These are phyloP conservation scores for Cryptosporidium baileyi DNA, from an alignment of 169 alveolate species.

Conservation along the genomic window DNA sequence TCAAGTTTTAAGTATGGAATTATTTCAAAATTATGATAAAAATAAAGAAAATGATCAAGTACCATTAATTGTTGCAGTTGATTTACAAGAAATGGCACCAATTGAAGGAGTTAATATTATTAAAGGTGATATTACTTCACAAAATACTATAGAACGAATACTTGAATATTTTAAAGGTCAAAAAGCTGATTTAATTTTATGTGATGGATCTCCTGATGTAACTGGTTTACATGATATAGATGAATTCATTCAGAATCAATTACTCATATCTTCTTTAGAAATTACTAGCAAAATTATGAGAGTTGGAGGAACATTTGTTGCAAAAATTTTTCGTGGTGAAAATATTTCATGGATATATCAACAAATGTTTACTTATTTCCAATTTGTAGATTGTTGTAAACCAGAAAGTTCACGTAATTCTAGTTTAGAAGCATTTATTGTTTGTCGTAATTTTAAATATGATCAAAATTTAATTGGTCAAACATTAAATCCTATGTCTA, in stretches of 20 bases:
- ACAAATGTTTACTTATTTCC: constrained; percentile 79
- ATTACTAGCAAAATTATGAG: constrained; percentile 86
- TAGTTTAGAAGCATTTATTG: constrained; percentile 88
- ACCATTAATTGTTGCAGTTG: constrained; percentile 93
- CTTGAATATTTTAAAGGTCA: constrained; percentile 77
- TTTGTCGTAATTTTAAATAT: constrained; percentile 62
- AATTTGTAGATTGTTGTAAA: constrained; percentile 83
- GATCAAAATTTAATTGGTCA: neutral
- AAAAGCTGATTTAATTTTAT: constrained; percentile 91
- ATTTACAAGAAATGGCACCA: constrained; percentile 96
- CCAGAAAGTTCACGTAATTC: constrained; percentile 87
- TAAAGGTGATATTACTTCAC: constrained; percentile 96
- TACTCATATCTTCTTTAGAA: constrained; percentile 92
- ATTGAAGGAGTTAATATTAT: constrained; percentile 90
- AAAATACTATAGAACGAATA: constrained; percentile 85
- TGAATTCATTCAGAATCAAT: constrained; percentile 90
- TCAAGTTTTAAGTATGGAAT: constrained; percentile 82
- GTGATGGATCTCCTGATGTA: constrained; percentile 99
- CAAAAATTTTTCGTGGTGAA: constrained; percentile 95
- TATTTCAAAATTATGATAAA: constrained; percentile 19
- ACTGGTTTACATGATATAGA: constrained; percentile 91
- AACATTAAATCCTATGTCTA: constrained; percentile 30
- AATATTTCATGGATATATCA: constrained; percentile 83
- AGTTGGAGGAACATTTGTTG: constrained; percentile 94
- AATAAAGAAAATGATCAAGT: constrained; percentile 47